Percentiles rank a stretch among this genome's conserved stretches.
Conservation (phyloP, 352 stramenopile species). For the Stramenopiles sp. region DNA sequence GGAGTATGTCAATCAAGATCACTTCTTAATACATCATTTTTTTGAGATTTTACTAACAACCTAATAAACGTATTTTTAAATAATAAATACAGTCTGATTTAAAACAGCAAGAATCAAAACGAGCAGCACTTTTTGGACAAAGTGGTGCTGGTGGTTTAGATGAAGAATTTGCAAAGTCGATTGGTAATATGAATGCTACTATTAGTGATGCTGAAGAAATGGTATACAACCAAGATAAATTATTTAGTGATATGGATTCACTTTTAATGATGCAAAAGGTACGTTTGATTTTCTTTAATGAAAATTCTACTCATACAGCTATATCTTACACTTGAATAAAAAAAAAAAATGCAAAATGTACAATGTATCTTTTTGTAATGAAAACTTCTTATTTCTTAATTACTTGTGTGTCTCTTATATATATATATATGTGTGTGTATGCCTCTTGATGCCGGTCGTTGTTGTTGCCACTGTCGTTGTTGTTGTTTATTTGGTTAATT, state of each 20-base stretch:
- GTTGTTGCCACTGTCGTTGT: background rate
- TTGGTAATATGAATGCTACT: background rate
- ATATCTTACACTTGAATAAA: background rate
- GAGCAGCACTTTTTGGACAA: background rate
- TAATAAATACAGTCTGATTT: background rate
- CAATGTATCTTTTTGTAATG: background rate
- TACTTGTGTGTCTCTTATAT: background rate
- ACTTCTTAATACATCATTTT: no score
- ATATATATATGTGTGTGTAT: background rate
- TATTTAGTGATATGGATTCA: background rate
- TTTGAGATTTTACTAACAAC: no score
- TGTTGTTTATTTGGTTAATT: background rate
- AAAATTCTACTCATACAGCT: background rate
- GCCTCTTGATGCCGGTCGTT: background rate
- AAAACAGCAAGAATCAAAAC: background rate
- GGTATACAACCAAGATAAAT: background rate
- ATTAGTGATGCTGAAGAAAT: background rate
- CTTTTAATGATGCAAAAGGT: background rate
- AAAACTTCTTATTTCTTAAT: background rate
- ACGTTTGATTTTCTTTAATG: background rate
- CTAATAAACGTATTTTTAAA: no score
- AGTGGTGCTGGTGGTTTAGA: background rate
- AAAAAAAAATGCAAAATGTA: background rate
- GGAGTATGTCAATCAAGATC: no score
- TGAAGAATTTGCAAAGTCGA: background rate